phyloP scores from a whole-genome alignment of 345 rosid species.

The Pistacia vera region DNA sequence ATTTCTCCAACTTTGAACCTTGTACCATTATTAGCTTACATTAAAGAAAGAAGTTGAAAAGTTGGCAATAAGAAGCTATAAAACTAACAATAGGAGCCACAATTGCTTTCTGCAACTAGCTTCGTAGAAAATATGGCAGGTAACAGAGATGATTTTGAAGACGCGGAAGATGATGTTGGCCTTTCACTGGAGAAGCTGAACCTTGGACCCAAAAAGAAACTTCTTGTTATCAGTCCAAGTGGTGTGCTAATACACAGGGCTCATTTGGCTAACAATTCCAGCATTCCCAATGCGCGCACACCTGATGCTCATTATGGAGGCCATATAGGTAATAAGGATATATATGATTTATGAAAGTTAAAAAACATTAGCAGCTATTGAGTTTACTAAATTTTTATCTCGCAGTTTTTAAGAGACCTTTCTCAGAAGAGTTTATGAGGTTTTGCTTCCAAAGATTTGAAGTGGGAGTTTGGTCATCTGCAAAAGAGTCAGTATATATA shows the following conservation, averaged over 20 bases:
- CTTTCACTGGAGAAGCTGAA: no score
- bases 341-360: background rate
- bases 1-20: no score
- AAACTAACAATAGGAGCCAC: no score
- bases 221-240: conserved; percentile 22
- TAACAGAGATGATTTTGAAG: no score
- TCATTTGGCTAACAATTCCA: background rate
- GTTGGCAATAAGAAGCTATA: no score
- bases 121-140: no score
- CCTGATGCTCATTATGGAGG: conserved; percentile 35
- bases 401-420: conserved; percentile 53
- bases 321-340: conserved; percentile 18
- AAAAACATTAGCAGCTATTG: background rate
- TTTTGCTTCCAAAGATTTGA: conserved; percentile 46
- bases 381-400: background rate
- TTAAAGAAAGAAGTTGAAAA: no score
- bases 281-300: conserved; percentile 1
- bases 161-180: no score
- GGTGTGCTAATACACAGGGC: conserved; percentile 38
- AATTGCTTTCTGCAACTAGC: no score
- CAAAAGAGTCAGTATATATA: no score
- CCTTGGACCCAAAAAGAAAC: no score
- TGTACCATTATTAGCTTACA: no score
- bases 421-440: conserved; percentile 37
- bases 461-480: conserved; percentile 55